phyloP scores from a whole-genome alignment of 1,284 basidiomycete species.

The Tetrapyrgos nigripes region DNA sequence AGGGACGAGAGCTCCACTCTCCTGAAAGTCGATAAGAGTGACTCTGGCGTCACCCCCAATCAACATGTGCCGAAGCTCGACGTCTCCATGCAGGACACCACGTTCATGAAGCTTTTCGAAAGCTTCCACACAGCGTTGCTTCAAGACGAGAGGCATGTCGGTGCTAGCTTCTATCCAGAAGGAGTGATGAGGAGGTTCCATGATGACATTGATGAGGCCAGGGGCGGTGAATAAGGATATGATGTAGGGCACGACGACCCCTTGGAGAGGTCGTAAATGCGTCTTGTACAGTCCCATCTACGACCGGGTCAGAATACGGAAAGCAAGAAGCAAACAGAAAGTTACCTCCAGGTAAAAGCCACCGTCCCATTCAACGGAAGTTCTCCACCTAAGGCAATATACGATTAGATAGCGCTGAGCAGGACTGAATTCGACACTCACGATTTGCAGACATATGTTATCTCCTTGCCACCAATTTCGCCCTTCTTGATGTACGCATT shows the following conservation, averaged over 20 bases:
- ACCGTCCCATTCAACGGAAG: slow-evolving; percentile 42
- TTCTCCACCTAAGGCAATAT: slow-evolving; percentile 42
- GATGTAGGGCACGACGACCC: slow-evolving; percentile 55
- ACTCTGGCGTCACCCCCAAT: slow-evolving; percentile 62
- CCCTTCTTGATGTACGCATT: slow-evolving; percentile 47
- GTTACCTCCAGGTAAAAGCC: slow-evolving; percentile 48
- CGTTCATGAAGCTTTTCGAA: slow-evolving; percentile 53
- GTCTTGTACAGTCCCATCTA: slow-evolving; percentile 48
- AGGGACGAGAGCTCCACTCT: slow-evolving; percentile 46
- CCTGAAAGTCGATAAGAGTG: slow-evolving; percentile 63
- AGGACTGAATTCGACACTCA: slow-evolving; percentile 29
- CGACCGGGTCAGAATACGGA: slow-evolving; percentile 20
- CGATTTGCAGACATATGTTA: slow-evolving; percentile 57
- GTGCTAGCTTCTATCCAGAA: slow-evolving; percentile 64
- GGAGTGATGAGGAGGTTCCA: slow-evolving; percentile 57
- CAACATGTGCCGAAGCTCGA: slow-evolving; percentile 60
- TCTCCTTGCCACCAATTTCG: slow-evolving; percentile 33
- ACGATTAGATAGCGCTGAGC: background rate
- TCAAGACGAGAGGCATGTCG: slow-evolving; percentile 56
- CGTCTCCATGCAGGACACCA: slow-evolving; percentile 57
- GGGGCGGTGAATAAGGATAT: slow-evolving; percentile 54
- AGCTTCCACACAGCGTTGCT: slow-evolving; percentile 53
- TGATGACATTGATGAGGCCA: slow-evolving; percentile 49
- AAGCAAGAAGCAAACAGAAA: slow-evolving; percentile 1
- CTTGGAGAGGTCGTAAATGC: slow-evolving; percentile 59